phyloP scores from a whole-genome alignment of 106 monocot genomes.

The Dioscorea alata region DNA sequence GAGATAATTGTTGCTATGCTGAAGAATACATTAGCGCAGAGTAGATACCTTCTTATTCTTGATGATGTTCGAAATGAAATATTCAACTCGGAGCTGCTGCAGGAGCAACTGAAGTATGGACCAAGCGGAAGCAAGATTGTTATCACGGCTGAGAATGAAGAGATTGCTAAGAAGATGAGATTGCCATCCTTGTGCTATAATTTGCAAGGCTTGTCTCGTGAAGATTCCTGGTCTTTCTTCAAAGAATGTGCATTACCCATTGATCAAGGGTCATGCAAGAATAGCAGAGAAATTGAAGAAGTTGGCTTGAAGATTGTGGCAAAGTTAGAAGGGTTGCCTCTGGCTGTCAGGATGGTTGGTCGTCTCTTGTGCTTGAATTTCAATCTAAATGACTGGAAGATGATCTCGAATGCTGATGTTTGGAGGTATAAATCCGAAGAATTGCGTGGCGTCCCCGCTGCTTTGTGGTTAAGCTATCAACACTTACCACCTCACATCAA shows the following conservation, averaged over 20 bases:
- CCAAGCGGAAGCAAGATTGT: background rate
- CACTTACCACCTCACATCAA: constrained; percentile 14
- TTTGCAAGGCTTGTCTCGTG: background rate
- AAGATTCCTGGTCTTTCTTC: background rate
- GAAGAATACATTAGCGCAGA: background rate
- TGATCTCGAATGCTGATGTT: background rate
- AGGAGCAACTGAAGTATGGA: background rate
- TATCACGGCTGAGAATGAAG: background rate
- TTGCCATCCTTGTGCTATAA: background rate
- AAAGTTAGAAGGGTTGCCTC: background rate
- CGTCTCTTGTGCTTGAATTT: background rate
- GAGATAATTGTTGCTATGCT: background rate
- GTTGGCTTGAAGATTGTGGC: background rate
- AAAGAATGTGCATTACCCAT: background rate
- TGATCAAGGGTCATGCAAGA: no score
- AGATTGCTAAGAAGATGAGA: background rate
- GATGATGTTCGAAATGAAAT: background rate
- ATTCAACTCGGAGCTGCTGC: background rate
- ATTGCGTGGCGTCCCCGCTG: constrained; percentile 6
- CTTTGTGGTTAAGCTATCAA: constrained; percentile 26
- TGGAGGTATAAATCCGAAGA: background rate
- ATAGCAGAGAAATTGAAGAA: background rate
- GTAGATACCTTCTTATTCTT: background rate
- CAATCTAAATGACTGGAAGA: background rate
- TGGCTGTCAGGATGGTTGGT: background rate